Conservation (phyloP, 306 rosid genomes). For the Vicia villosa region DNA sequence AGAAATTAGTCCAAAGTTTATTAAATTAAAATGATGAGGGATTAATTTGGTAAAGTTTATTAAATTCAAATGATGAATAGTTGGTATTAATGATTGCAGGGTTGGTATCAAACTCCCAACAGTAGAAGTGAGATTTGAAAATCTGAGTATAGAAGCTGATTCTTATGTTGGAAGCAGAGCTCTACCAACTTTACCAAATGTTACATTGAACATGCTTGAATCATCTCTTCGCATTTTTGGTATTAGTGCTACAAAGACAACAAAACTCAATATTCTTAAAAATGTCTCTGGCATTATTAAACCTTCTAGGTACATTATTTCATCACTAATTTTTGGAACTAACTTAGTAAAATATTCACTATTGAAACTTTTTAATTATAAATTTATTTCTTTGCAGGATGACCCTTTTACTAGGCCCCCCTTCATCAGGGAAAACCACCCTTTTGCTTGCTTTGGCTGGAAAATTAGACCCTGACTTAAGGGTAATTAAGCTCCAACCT, state of each 20-base stretch:
- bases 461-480: constrained; percentile 65
- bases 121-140: constrained; percentile 74
- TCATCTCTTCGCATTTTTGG: constrained; percentile 66
- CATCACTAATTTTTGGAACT: background rate
- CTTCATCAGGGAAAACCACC: constrained; percentile 95
- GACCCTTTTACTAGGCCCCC: constrained; percentile 91
- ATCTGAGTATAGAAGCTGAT: constrained; percentile 72
- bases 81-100: constrained; percentile 45
- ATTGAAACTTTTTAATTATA: background rate
- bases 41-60: background rate
- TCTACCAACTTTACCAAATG: constrained; percentile 83
- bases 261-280: constrained; percentile 83
- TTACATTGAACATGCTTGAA: constrained; percentile 61
- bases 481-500: constrained; percentile 44
- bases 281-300: constrained; percentile 77
- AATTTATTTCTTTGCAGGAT: constrained; percentile 49
- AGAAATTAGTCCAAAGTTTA: too few species aligned
- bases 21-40: too few species aligned
- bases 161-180: constrained; percentile 77
- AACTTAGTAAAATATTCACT: background rate
- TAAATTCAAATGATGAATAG: background rate
- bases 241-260: constrained; percentile 55
- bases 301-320: constrained; percentile 68
- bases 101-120: constrained; percentile 85
- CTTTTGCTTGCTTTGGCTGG: constrained; percentile 90